These are phyloP conservation scores for Kodamaea neixiangensis DNA, from an alignment of 805 yeast genomes.

Conservation along the genomic window DNA sequence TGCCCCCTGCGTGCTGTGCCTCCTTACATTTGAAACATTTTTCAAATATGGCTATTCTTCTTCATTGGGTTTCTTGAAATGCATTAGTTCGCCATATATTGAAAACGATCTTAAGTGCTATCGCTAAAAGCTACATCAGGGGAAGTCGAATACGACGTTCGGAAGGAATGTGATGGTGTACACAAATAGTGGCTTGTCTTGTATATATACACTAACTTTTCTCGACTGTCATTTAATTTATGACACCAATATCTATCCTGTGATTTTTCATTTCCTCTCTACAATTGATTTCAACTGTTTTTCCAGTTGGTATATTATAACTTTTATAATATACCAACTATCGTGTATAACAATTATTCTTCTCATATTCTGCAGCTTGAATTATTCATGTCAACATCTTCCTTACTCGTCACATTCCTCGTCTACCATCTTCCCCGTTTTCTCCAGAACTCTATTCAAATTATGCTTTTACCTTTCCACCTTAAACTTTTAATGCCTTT, in stretches of 20 bases:
- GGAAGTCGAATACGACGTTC: neutral
- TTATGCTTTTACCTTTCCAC: neutral
- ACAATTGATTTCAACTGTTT: too few species aligned
- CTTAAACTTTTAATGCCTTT: neutral
- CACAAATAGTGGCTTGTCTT: neutral
- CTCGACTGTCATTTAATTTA: neutral
- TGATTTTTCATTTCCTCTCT: too few species aligned
- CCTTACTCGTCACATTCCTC: neutral
- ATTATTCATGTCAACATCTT: too few species aligned
- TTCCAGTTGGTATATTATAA: too few species aligned
- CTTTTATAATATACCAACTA: too few species aligned
- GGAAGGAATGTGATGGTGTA: too few species aligned
- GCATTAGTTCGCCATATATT: neutral
- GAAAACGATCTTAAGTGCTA: neutral
- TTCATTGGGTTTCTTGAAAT: neutral
- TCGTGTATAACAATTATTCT: too few species aligned
- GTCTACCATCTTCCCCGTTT: too few species aligned
- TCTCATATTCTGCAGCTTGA: too few species aligned
- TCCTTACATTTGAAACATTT: neutral
- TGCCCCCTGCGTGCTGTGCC: conserved; percentile 2
- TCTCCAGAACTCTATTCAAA: neutral
- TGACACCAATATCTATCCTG: too few species aligned
- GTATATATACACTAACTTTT: neutral
- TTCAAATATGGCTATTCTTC: neutral
- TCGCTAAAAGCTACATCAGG: neutral